These are phyloP conservation scores for Bacidia rubella DNA, from an alignment of 495 filamentous ascomycete species.

Conservation along the genomic window DNA sequence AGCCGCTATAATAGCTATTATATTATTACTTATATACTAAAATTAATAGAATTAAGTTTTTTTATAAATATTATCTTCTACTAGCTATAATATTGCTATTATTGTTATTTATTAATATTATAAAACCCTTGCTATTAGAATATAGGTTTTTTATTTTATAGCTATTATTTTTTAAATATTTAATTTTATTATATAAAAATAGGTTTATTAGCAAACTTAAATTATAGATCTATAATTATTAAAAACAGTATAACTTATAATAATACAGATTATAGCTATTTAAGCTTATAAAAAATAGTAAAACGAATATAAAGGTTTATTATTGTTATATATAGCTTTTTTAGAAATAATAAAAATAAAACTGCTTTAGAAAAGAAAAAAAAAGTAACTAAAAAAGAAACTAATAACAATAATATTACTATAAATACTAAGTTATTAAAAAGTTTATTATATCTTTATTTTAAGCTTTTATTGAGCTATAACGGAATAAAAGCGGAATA, in stretches of 20 bases:
- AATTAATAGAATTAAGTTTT: neutral
- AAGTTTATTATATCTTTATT: neutral
- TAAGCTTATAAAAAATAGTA: neutral
- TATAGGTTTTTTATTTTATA: neutral
- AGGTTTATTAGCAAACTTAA: neutral
- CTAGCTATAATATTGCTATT: neutral
- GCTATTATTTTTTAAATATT: neutral
- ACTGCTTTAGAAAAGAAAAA: neutral
- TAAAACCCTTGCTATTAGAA: too few relatives aligned
- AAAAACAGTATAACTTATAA: neutral
- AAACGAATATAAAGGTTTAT: too few relatives aligned
- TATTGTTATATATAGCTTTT: too few relatives aligned
- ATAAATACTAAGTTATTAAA: neutral
- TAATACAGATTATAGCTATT: neutral
- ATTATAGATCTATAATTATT: neutral
- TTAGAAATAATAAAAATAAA: neutral
- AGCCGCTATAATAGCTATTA: neutral
- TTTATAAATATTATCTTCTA: slow-evolving; percentile 1
- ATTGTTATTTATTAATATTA: too few relatives aligned
- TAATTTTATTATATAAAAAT: neutral
- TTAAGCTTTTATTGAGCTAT: neutral
- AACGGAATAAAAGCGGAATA: neutral
- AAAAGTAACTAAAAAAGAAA: neutral
- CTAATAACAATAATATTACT: neutral
- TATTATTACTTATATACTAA: neutral